These are phyloP conservation scores for Chalara sp. DNA, from an alignment of 2,329 filamentous ascomycete genomes.

Conservation along the genomic window DNA sequence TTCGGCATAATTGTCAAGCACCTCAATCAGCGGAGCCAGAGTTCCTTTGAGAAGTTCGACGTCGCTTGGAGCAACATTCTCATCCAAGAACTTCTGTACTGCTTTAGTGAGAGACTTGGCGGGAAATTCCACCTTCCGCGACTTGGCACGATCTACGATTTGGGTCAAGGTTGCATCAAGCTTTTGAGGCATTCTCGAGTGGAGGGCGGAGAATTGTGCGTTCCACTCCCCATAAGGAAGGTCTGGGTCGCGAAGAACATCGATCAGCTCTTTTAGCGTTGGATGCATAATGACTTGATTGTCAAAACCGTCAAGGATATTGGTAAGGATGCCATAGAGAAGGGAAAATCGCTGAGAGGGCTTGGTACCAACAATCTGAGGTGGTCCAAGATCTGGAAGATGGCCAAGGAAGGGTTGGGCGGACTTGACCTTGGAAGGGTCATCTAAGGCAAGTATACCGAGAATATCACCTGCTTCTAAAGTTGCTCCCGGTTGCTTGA, in stretches of 20 bases:
- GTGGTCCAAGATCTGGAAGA: slow-evolving; percentile 78
- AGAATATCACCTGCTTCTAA: slow-evolving; percentile 97
- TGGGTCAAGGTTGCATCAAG: slow-evolving; percentile 77
- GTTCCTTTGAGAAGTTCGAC: slow-evolving; percentile 65
- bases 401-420: slow-evolving; percentile 90
- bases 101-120: slow-evolving; percentile 81
- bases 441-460: slow-evolving; percentile 92
- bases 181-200: slow-evolving; percentile 93
- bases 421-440: slow-evolving; percentile 93
- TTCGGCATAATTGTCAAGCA: slow-evolving; percentile 76
- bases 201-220: slow-evolving; percentile 91
- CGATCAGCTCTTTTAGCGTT: slow-evolving; percentile 82
- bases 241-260: slow-evolving; percentile 81
- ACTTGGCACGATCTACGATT: slow-evolving; percentile 76
- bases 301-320: slow-evolving; percentile 90
- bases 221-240: slow-evolving; percentile 96
- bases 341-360: slow-evolving; percentile 80
- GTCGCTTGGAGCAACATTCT: slow-evolving; percentile 69
- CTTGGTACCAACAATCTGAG: slow-evolving; percentile 84
- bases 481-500: slow-evolving; percentile 98
- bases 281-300: slow-evolving; percentile 93
- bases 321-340: slow-evolving; percentile 69
- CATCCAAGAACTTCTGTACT: slow-evolving; percentile 81
- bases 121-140: slow-evolving; percentile 80
- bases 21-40: slow-evolving; percentile 67